These are phyloP conservation scores for Endocarpon pusillum DNA, from an alignment of 495 filamentous ascomycete species.

Conservation along the genomic window DNA sequence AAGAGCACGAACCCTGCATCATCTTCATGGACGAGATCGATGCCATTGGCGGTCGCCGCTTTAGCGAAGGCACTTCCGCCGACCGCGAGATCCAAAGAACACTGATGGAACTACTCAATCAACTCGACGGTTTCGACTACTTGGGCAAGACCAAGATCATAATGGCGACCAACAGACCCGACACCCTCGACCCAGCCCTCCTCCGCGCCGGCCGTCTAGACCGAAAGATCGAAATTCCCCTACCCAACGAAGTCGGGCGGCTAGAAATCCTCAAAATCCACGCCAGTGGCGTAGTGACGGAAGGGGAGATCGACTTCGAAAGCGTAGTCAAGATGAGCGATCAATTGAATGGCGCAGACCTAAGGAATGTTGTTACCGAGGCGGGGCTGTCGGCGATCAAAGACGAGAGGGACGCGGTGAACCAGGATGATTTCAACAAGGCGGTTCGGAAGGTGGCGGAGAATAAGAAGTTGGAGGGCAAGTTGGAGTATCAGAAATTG, in stretches of 20 bases:
- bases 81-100: conserved; percentile 98
- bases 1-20: conserved; percentile 98
- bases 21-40: conserved; percentile 99
- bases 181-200: conserved; percentile 91
- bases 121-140: conserved; percentile 98
- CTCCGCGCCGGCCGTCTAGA: conserved; percentile 88
- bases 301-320: conserved; percentile 97
- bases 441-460: conserved; percentile 94
- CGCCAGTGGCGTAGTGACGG: conserved; percentile 63
- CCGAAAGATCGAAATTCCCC: conserved; percentile 94
- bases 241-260: conserved; percentile 96
- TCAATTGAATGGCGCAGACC: conserved; percentile 89
- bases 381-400: conserved; percentile 98
- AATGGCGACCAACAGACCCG: conserved; percentile 98
- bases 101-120: conserved; percentile 97
- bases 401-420: conserved; percentile 86
- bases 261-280: conserved; percentile 99
- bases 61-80: conserved; percentile 95
- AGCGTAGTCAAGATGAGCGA: conserved; percentile 99
- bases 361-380: conserved; percentile 96
- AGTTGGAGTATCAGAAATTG: conserved; percentile 94
- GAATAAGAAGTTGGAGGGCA: conserved; percentile 95
- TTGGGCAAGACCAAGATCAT: conserved; percentile 99
- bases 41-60: conserved; percentile 91
- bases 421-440: conserved; percentile 98